A percentile compares a stretch with the other conserved stretches of the same genome.
These are phyloP conservation scores for Fusarium praegraminearum DNA, from an alignment of 2,329 filamentous ascomycete genomes.

Conservation along the genomic window DNA sequence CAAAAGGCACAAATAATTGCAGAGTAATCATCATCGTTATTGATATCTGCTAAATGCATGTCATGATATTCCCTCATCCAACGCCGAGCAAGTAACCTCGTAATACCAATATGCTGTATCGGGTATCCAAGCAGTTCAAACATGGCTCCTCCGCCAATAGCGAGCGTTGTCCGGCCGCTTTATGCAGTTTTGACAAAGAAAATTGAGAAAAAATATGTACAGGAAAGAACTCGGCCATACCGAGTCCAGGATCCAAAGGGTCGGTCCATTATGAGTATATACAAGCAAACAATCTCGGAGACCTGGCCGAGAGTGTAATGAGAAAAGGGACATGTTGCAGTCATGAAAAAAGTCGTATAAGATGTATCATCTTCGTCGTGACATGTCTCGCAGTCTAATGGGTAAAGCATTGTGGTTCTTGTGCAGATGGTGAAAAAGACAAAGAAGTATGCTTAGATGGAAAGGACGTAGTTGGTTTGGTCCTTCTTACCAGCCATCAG, in stretches of 20 bases:
- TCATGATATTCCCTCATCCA: slow-evolving; percentile 46
- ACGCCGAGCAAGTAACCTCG: slow-evolving; percentile 46
- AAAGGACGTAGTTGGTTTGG: slow-evolving; percentile 81
- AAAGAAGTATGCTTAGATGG: slow-evolving; percentile 63
- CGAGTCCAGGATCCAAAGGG: slow-evolving; percentile 1
- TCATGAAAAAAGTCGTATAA: slow-evolving; percentile 37
- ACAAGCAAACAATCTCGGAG: slow-evolving; percentile 33
- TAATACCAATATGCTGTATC: slow-evolving; percentile 48
- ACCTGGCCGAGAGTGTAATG: slow-evolving; percentile 28
- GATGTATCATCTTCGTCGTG: slow-evolving; percentile 33
- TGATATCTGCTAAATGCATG: slow-evolving; percentile 43
- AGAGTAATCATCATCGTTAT: slow-evolving; percentile 42
- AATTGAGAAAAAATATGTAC: slow-evolving; percentile 40
- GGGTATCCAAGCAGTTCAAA: slow-evolving; percentile 52
- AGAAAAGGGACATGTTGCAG: slow-evolving; percentile 30
- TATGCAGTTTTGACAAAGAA: slow-evolving; percentile 41
- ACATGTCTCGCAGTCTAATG: slow-evolving; percentile 34
- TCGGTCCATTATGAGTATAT: slow-evolving; percentile 38
- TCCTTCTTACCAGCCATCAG: slow-evolving; percentile 85
- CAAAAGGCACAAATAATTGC: not conserved
- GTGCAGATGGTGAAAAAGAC: not conserved
- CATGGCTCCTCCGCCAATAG: slow-evolving; percentile 36
- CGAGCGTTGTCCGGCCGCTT: slow-evolving; percentile 46
- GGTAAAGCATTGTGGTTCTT: slow-evolving; percentile 11
- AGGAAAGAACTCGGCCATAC: slow-evolving; percentile 22